Percentiles rank a stretch among this genome's conserved stretches.
These are phyloP conservation scores for Sporothrix brunneoviolacea DNA, from an alignment of 2,329 filamentous ascomycete genomes.

Conservation along the genomic window DNA sequence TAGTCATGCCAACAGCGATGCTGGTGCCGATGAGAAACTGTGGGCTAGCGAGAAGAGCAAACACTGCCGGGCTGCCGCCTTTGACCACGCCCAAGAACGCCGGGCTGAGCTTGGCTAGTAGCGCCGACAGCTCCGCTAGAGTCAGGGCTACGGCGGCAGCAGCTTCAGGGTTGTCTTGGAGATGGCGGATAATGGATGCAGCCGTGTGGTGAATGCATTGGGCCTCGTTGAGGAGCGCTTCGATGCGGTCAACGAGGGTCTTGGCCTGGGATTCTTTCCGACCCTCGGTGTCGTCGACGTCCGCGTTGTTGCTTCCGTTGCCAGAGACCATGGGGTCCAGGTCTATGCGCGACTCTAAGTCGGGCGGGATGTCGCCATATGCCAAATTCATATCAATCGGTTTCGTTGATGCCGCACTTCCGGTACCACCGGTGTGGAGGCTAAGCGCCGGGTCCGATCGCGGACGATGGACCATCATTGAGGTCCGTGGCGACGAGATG, in stretches of 20 bases:
- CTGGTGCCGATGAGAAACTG: constrained; percentile 93
- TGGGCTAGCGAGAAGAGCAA: constrained; percentile 78
- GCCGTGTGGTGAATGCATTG: constrained; percentile 84
- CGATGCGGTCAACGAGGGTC: constrained; percentile 64
- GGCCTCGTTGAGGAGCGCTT: constrained; percentile 74
- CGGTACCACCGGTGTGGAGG: constrained; percentile 15
- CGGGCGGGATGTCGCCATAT: constrained; percentile 74
- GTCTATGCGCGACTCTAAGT: constrained; percentile 48
- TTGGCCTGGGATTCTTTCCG: constrained; percentile 41
- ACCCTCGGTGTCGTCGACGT: constrained; percentile 41
- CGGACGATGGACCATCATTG: constrained; percentile 30
- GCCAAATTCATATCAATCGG: constrained; percentile 86
- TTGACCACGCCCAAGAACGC: constrained; percentile 71
- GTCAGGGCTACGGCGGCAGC: constrained; percentile 91
- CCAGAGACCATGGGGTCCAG: constrained; percentile 28
- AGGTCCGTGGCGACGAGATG: constrained; percentile 21
- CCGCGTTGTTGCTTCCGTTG: constrained; percentile 6
- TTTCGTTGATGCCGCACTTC: constrained; percentile 24
- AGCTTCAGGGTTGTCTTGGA: constrained; percentile 68
- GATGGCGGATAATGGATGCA: constrained; percentile 69
- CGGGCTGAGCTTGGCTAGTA: constrained; percentile 79
- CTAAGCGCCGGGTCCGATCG: constrained; percentile 34
- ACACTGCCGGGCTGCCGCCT: constrained; percentile 74
- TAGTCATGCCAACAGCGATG: constrained; percentile 83
- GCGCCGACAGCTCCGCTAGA: constrained; percentile 79